phyloP scores from a whole-genome alignment of 2,329 filamentous ascomycete genomes.

The Stagonosporopsis cucurbitacearum region DNA sequence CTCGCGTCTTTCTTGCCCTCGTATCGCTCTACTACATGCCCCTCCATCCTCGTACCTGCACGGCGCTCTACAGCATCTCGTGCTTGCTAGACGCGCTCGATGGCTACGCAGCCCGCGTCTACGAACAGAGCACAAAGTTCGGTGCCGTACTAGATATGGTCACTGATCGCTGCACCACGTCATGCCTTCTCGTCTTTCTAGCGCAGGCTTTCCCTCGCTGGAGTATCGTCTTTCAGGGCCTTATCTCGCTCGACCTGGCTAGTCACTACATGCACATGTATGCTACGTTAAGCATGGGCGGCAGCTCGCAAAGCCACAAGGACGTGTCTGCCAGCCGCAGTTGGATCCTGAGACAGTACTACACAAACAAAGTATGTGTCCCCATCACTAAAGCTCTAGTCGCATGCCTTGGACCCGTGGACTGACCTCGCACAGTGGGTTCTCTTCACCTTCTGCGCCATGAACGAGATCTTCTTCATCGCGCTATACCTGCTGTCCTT shows the following conservation, averaged over 20 bases:
- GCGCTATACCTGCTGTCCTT: constrained; percentile 97
- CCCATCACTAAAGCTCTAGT: not conserved
- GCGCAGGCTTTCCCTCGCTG: constrained; percentile 93
- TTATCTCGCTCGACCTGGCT: constrained; percentile 91
- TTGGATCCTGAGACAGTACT: constrained; percentile 92
- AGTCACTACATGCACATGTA: constrained; percentile 99
- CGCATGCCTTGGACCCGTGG: not conserved
- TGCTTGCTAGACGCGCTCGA: constrained; percentile 96
- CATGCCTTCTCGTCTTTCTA: constrained; percentile 92
- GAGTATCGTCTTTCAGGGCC: constrained; percentile 89
- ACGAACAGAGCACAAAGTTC: constrained; percentile 93
- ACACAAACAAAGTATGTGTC: constrained; percentile 85
- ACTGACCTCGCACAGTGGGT: constrained; percentile 68
- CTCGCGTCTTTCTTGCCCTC: constrained; percentile 67
- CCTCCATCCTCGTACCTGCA: constrained; percentile 94
- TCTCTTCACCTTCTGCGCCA: constrained; percentile 84
- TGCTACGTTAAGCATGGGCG: constrained; percentile 86
- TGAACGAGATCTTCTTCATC: constrained; percentile 98
- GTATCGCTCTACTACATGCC: constrained; percentile 99
- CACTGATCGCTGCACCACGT: constrained; percentile 95
- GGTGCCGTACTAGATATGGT: constrained; percentile 99
- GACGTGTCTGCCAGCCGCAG: constrained; percentile 87
- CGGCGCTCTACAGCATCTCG: constrained; percentile 87
- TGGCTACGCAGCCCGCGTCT: constrained; percentile 84
- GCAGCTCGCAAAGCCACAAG: constrained; percentile 84